phyloP scores from a whole-genome alignment of 441 rosid species.

The Melastoma candidum region DNA sequence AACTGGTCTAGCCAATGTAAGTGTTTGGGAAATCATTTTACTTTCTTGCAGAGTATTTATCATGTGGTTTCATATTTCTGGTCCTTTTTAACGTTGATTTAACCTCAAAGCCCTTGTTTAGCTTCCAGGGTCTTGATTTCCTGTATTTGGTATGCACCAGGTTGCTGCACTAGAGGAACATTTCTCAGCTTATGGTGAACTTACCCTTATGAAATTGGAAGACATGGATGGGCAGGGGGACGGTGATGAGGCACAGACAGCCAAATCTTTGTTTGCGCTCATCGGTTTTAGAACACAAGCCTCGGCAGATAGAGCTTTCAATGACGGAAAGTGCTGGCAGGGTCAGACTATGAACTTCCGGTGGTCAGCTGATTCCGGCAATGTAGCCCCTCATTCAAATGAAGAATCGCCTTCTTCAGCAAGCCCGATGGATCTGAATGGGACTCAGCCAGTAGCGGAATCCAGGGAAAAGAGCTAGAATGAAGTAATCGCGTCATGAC shows the following conservation, averaged over 20 bases:
- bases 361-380: constrained; percentile 46
- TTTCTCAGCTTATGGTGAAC: constrained; percentile 72
- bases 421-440: no score
- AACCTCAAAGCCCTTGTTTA: background rate
- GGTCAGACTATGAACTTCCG: constrained; percentile 57
- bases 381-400: constrained; percentile 4
- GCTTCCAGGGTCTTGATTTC: background rate
- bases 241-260: constrained; percentile 24
- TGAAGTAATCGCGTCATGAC: no score
- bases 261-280: constrained; percentile 36
- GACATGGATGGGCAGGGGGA: constrained; percentile 30
- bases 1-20: constrained; percentile 68
- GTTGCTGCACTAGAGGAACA: constrained; percentile 58
- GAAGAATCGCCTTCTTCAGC: no score
- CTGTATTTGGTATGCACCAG: constrained; percentile 24
- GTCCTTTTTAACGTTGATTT: background rate
- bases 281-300: constrained; percentile 49
- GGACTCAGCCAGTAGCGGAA: no score
- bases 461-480: no score
- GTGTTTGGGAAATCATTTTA: constrained; percentile 7
- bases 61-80: no score
- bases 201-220: constrained; percentile 61
- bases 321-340: constrained; percentile 76
- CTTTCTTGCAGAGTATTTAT: no score
- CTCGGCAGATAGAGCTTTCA: constrained; percentile 78